Percentiles rank a stretch among this genome's conserved stretches.
These are phyloP conservation scores for Starmera dryadoides DNA, from an alignment of 805 yeast genomes.

Conservation along the genomic window DNA sequence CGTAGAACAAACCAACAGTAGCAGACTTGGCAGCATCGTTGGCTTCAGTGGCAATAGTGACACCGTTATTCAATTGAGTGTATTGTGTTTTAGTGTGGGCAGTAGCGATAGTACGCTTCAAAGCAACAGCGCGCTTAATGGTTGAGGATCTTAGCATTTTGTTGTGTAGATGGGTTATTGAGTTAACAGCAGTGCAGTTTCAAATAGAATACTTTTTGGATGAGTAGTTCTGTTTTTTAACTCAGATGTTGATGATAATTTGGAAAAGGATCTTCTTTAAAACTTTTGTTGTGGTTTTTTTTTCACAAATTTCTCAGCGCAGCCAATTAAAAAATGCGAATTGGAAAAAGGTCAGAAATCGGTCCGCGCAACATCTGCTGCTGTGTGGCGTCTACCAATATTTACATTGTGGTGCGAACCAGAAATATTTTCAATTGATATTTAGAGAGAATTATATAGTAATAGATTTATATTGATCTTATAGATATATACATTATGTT, in stretches of 20 bases:
- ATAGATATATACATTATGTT: background rate
- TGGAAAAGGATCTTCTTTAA: background rate
- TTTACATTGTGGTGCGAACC: too few species aligned
- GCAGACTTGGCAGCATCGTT: conserved; percentile 48
- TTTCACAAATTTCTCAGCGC: background rate
- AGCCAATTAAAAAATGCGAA: conserved; percentile 14
- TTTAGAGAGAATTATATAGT: too few species aligned
- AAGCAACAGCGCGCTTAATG: conserved; percentile 9
- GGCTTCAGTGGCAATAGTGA: conserved; percentile 64
- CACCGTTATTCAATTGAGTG: conserved; percentile 69
- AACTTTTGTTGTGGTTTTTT: background rate
- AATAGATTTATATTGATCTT: too few species aligned
- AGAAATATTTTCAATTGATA: too few species aligned
- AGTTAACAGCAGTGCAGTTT: conserved; percentile 2
- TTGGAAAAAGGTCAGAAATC: conserved; percentile 9
- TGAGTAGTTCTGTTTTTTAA: background rate
- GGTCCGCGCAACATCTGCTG: conserved; percentile 1
- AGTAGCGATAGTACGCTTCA: conserved; percentile 50
- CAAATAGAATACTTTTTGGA: too few species aligned
- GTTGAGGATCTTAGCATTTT: conserved; percentile 20
- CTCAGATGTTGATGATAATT: background rate
- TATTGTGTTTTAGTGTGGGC: conserved; percentile 53
- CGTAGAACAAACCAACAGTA: conserved; percentile 62
- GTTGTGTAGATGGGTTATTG: conserved; percentile 1
- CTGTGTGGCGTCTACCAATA: too few species aligned